Evolutionary conservation across 495 filamentous ascomycete species (phyloP).

Genomic region (Cenococcum geophilum): DNA sequence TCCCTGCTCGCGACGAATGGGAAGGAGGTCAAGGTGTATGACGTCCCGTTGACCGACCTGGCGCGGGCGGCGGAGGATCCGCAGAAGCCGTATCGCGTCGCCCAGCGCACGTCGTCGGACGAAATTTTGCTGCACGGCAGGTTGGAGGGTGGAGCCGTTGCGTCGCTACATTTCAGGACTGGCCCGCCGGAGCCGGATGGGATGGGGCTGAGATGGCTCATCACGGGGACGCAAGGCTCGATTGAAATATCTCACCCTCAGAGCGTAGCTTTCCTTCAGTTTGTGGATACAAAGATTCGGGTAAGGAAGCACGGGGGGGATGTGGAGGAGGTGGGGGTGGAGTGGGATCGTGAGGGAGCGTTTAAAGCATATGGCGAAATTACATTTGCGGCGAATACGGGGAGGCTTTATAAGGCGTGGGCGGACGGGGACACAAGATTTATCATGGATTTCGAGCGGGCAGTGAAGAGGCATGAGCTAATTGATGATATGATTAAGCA

Average conservation of each 20-base stretch:
- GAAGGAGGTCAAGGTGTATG: constrained; percentile 11
- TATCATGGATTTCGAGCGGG: constrained; percentile 7
- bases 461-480: constrained; percentile 7
- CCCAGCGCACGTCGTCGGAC: not conserved
- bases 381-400: not conserved
- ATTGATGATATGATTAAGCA: constrained; percentile 4
- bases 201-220: not conserved
- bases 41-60: not conserved
- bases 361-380: not conserved
- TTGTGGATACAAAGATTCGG: not conserved
- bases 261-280: not conserved
- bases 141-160: not conserved
- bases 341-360: not conserved
- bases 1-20: not conserved
- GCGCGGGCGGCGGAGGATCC: not conserved
- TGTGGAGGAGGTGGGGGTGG: constrained; percentile 3
- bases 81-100: not conserved
- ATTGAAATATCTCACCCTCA: not conserved
- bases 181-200: not conserved
- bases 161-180: not conserved
- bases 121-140: constrained; percentile 4
- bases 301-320: not conserved
- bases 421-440: not conserved
- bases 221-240: constrained; percentile 8
- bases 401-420: constrained; percentile 10